phyloP scores from a whole-genome alignment of 257 asterid species.

The Solanum raphanifolium region DNA sequence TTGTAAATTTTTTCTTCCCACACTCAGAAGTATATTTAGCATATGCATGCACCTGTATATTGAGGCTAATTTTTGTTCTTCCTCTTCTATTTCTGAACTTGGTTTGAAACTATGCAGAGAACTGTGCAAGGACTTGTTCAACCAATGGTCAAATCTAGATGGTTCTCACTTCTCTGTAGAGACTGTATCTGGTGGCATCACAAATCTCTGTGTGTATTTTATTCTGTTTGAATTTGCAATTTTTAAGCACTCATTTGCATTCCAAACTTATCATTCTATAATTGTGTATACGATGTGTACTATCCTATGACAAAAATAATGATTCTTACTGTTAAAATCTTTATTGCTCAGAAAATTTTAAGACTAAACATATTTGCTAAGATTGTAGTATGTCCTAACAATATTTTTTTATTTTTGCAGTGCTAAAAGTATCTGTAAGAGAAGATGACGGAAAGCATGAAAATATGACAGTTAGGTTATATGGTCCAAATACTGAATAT shows the following conservation, averaged over 20 bases:
- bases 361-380: not conserved
- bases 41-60: not conserved
- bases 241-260: not conserved
- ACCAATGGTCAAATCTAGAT: slow-evolving; percentile 64
- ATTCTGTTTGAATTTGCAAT: not conserved
- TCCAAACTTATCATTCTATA: not conserved
- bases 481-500: slow-evolving; percentile 94
- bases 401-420: slow-evolving; percentile 28
- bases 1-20: not conserved
- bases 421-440: slow-evolving; percentile 71
- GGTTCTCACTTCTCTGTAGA: slow-evolving; percentile 69
- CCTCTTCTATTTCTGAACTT: not conserved
- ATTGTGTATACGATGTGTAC: not conserved
- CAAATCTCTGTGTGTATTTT: slow-evolving; percentile 63
- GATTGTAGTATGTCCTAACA: not conserved
- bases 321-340: not conserved
- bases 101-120: slow-evolving; percentile 34
- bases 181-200: slow-evolving; percentile 95
- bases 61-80: not conserved
- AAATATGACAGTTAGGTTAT: slow-evolving; percentile 61
- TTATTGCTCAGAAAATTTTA: not conserved
- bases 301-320: not conserved
- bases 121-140: slow-evolving; percentile 77
- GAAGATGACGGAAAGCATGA: slow-evolving; percentile 37
- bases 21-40: not conserved